These are phyloP conservation scores for Bisporella sp. DNA, from an alignment of 2,329 filamentous ascomycete species.

Conservation along the genomic window DNA sequence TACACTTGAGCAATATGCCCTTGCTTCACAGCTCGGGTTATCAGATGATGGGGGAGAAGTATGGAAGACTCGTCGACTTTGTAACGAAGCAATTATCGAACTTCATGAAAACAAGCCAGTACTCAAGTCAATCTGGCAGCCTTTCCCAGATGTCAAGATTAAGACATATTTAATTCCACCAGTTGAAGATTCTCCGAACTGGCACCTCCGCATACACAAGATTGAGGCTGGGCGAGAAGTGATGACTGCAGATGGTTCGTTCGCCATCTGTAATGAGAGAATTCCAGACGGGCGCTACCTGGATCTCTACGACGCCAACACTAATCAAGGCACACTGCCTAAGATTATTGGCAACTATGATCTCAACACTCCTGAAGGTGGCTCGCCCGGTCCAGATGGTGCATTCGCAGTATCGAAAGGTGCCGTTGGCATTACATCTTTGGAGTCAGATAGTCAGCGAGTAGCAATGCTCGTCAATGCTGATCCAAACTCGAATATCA, in stretches of 20 bases:
- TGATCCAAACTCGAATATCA: slow-evolving; percentile 72
- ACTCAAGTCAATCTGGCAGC: slow-evolving; percentile 63
- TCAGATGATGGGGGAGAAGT: slow-evolving; percentile 72
- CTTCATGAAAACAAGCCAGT: slow-evolving; percentile 47
- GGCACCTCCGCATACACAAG: slow-evolving; percentile 61
- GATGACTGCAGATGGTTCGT: slow-evolving; percentile 67
- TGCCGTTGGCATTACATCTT: slow-evolving; percentile 49
- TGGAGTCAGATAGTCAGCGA: slow-evolving; percentile 30
- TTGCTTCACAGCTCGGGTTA: slow-evolving; percentile 68
- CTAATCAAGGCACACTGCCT: slow-evolving; percentile 44
- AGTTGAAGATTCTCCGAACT: slow-evolving; percentile 49
- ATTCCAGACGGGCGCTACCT: slow-evolving; percentile 42
- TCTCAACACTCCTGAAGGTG: slow-evolving; percentile 44
- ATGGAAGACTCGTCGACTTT: slow-evolving; percentile 69
- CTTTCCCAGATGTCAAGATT: slow-evolving; percentile 61
- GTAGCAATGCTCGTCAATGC: slow-evolving; percentile 62
- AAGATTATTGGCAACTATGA: slow-evolving; percentile 56
- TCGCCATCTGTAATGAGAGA: slow-evolving; percentile 57
- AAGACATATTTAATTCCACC: slow-evolving; percentile 61
- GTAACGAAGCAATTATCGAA: slow-evolving; percentile 57
- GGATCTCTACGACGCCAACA: slow-evolving; percentile 39
- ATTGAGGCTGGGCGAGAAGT: slow-evolving; percentile 54
- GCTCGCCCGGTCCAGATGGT: slow-evolving; percentile 42
- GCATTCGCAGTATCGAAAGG: slow-evolving; percentile 50
- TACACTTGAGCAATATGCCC: slow-evolving; percentile 68